Base-by-base conservation (phyloP, 768 basidiomycete species). In the Kwoniella shandongensis region DNA sequence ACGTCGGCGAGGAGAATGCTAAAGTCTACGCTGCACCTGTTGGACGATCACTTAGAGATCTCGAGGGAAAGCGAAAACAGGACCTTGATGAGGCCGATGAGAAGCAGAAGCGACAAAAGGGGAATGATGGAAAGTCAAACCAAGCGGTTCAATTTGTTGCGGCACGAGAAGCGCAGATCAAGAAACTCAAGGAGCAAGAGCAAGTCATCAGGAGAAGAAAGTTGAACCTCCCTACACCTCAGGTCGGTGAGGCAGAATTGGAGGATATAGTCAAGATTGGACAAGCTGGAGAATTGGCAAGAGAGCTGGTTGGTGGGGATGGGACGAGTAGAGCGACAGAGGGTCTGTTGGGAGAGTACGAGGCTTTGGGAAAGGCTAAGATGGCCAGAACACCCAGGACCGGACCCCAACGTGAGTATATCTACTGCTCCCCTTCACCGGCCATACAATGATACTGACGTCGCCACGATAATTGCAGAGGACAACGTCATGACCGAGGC, bases 251-350 rank as follows among this genome's bases (percentile, higher is more conserved):
- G 78, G 78, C 82, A 2, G 96, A 99, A 76, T 78, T 99, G 48
- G 96, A 98, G 78, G 92, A 97, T 63, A 97, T 99, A 60, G 94
- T 96, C 63, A 99, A 98, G 80, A 97, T 98, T 70, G 96, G 96
- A 0, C 85, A 89, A 73, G 88, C 88, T 0, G 87, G 91, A 2
- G 92, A 94, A 79, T 87, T 83, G 66, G 89, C 94, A 17, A 87
- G 91, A 46, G 84, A 88, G 3, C 71, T 97, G 64, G 91, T 73
- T 13, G 70, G 62, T 5, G 65, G 57, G 2, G 64, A 64, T 20
- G 84, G 81, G 18, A 86, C 86, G 23, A 87, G 83, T 50, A 76
- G 76, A n/a, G 78, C 75, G 2, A 78, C 77, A 40, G 89, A 89
- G 63, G 88, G 91, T 12, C 79, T 98, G 36, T 75, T 99, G 51